phyloP scores from a whole-genome alignment of 2,329 filamentous ascomycete species.

The Monosporascus sp. region DNA sequence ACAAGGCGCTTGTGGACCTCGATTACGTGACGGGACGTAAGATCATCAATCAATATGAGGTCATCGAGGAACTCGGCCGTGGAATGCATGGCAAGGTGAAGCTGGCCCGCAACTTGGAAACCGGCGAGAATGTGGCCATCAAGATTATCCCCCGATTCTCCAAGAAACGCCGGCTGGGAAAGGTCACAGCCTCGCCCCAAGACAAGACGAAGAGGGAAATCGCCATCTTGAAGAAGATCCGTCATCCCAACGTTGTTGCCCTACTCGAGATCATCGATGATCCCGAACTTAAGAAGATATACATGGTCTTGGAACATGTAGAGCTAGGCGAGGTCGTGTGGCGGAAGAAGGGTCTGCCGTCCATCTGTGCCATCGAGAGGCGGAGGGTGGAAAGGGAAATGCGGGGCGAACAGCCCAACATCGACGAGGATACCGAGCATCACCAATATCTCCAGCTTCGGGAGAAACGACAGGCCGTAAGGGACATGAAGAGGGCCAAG shows the following conservation, averaged over 20 bases:
- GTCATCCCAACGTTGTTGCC: slow-evolving; percentile 94
- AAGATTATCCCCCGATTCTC: slow-evolving; percentile 98
- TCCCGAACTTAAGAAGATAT: slow-evolving; percentile 93
- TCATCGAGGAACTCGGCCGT: slow-evolving; percentile 91
- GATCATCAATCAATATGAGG: slow-evolving; percentile 95
- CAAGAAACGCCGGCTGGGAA: slow-evolving; percentile 86
- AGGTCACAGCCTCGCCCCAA: slow-evolving; percentile 62
- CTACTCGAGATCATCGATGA: slow-evolving; percentile 97
- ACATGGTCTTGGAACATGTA: slow-evolving; percentile 94
- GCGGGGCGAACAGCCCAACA: slow-evolving; percentile 48
- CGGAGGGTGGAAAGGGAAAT: slow-evolving; percentile 71
- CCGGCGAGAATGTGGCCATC: slow-evolving; percentile 80
- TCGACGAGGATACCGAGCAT: slow-evolving; percentile 52
- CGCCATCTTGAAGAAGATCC: slow-evolving; percentile 95
- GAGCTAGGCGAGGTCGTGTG: slow-evolving; percentile 91
- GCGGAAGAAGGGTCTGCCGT: slow-evolving; percentile 81
- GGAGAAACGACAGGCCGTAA: slow-evolving; percentile 53
- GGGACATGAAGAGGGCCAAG: slow-evolving; percentile 52
- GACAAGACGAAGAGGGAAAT: slow-evolving; percentile 94
- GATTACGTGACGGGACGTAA: slow-evolving; percentile 88
- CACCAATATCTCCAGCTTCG: slow-evolving; percentile 56
- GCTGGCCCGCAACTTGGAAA: slow-evolving; percentile 75
- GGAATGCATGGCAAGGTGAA: slow-evolving; percentile 98
- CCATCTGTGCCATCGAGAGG: slow-evolving; percentile 79
- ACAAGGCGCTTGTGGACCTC: slow-evolving; percentile 85